Evolutionary conservation across 2,329 filamentous ascomycete species (phyloP).

Genomic region (Karstenula rhodostoma): DNA sequence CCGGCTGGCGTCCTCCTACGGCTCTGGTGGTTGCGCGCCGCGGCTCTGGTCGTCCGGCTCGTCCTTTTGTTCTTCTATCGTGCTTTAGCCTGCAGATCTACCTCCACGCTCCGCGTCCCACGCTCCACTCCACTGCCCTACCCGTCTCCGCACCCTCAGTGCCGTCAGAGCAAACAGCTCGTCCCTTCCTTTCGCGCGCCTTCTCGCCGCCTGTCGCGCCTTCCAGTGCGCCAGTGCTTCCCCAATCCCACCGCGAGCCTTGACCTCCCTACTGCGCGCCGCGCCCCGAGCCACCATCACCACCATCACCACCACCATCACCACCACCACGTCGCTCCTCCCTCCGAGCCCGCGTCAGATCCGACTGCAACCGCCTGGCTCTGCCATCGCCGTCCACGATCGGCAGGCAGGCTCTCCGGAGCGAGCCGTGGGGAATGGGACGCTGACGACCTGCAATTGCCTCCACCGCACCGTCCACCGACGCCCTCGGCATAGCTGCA

Average conservation of each 20-base stretch:
- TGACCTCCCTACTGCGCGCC: constrained; percentile 23
- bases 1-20: constrained; percentile 20
- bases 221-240: constrained; percentile 6
- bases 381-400: constrained; percentile 12
- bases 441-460: constrained; percentile 21
- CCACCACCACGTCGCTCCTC: constrained; percentile 12
- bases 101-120: constrained; percentile 10
- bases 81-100: constrained; percentile 6
- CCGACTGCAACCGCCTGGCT: constrained; percentile 11
- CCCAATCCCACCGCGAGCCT: constrained; percentile 3
- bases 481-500: not conserved
- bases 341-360: constrained; percentile 14
- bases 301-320: no score
- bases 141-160: not conserved
- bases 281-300: constrained; percentile 23
- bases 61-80: not conserved
- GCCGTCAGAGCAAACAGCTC: constrained; percentile 27
- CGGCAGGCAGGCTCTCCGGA: constrained; percentile 6
- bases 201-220: constrained; percentile 8
- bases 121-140: no score
- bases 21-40: constrained; percentile 8
- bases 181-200: constrained; percentile 32
- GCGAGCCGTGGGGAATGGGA: constrained; percentile 39
- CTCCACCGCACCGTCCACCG: constrained; percentile 15
- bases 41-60: not conserved